A percentile compares a stretch with the other conserved stretches of the same genome.
Conservation (phyloP, 208 protist genomes). For the Leishmania gerbilli region DNA sequence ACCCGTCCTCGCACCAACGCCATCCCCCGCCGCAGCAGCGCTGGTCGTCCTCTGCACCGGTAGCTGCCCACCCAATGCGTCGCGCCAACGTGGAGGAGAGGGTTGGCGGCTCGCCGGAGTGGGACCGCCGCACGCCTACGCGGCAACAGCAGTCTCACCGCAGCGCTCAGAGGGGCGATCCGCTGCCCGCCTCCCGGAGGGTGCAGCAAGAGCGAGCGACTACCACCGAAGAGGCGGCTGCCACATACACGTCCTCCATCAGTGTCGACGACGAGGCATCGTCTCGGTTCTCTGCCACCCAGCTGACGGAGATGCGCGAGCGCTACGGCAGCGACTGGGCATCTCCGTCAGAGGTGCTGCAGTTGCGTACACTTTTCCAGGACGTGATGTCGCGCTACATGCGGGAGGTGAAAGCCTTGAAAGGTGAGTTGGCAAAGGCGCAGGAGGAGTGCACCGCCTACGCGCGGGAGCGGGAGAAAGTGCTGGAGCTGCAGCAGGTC, state of each 20-base stretch:
- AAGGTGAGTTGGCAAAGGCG: conserved; percentile 32
- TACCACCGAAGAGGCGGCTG: not conserved
- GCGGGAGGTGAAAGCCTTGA: conserved; percentile 35
- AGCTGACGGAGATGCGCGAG: not conserved
- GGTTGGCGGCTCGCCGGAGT: not conserved
- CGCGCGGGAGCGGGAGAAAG: conserved; percentile 27
- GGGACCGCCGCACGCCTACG: not conserved
- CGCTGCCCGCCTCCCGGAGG: not conserved
- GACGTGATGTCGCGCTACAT: conserved; percentile 45
- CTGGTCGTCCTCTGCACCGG: not conserved
- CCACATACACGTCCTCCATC: conserved; percentile 1
- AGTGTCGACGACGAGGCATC: conserved; percentile 6
- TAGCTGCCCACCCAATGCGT: not conserved
- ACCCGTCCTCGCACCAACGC: not conserved
- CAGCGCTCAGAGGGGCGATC: not conserved
- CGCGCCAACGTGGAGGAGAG: not conserved
- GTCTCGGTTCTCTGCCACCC: not conserved
- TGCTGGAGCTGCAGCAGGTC: conserved; percentile 37
- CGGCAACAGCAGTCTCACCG: not conserved
- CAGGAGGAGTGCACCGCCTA: conserved; percentile 31
- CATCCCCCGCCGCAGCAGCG: conserved; percentile 1
- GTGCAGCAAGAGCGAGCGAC: not conserved
- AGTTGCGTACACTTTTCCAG: conserved; percentile 47
- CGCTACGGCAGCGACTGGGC: conserved; percentile 53
- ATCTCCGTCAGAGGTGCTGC: conserved; percentile 71